Conservation (phyloP, 2,329 filamentous ascomycete genomes). For the Penicillium freii region DNA sequence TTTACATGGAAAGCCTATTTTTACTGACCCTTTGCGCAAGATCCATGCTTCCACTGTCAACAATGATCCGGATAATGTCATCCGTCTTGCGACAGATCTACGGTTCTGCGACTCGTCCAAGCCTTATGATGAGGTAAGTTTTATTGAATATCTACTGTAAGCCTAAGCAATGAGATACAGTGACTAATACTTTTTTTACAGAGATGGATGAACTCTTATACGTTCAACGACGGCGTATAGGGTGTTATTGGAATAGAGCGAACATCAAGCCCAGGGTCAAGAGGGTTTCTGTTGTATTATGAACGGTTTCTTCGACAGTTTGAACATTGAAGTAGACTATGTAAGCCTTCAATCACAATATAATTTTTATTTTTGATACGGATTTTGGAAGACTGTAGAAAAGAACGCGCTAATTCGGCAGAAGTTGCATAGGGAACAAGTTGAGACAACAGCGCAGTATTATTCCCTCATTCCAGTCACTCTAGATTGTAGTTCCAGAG, state of each 20-base stretch:
- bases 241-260: neutral
- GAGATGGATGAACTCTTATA: conserved; percentile 44
- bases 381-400: neutral
- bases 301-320: neutral
- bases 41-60: conserved; percentile 60
- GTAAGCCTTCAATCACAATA: neutral
- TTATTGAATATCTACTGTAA: neutral
- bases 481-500: too few species aligned
- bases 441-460: neutral
- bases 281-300: too few species aligned
- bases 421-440: neutral
- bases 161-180: too few species aligned
- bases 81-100: conserved; percentile 57
- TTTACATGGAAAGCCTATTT: neutral
- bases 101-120: conserved; percentile 55
- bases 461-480: conserved; percentile 14
- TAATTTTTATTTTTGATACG: neutral
- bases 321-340: neutral
- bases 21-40: conserved; percentile 29
- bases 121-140: conserved; percentile 49
- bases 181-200: conserved; percentile 11
- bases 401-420: too few species aligned
- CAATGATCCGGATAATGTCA: conserved; percentile 51
- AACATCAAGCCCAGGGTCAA: neutral
- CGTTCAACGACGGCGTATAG: conserved; percentile 36